Evolutionary conservation across 164 flowering plant genomes (phyloP).

Genomic region (Umbellularia californica): DNA sequence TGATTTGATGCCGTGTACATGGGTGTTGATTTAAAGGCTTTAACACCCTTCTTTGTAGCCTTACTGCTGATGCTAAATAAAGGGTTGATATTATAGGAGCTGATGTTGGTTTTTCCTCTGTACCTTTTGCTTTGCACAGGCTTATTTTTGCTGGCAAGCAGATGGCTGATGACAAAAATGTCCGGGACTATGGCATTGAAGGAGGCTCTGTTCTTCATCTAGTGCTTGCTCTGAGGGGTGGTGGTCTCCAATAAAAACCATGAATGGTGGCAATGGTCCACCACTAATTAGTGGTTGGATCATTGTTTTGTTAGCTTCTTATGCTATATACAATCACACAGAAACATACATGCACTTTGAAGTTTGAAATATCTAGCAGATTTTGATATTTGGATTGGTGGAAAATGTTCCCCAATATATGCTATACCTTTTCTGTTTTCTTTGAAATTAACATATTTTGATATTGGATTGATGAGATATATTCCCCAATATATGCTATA

Average conservation of each 20-base stretch:
- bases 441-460: no score
- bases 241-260: not conserved
- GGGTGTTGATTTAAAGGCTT: no score
- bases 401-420: no score
- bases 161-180: slow-evolving; percentile 22
- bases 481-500: no score
- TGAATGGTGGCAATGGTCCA: not conserved
- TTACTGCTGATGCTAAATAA: no score
- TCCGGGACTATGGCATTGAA: slow-evolving; percentile 6
- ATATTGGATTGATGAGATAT: no score
- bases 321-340: not conserved
- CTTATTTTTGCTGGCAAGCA: slow-evolving; percentile 41
- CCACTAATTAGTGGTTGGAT: not conserved
- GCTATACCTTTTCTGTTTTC: no score
- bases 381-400: not conserved
- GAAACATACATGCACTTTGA: not conserved
- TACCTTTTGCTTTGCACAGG: slow-evolving; percentile 12
- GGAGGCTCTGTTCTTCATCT: slow-evolving; percentile 12
- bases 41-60: no score
- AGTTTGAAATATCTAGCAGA: not conserved
- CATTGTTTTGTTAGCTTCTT: not conserved
- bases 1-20: no score
- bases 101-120: not conserved
- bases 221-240: slow-evolving; percentile 11
- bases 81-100: not conserved